A percentile compares a stretch with the other conserved stretches of the same genome.
These are phyloP conservation scores for Apiospora pterosperma DNA, from an alignment of 2,329 filamentous ascomycete species.

Conservation along the genomic window DNA sequence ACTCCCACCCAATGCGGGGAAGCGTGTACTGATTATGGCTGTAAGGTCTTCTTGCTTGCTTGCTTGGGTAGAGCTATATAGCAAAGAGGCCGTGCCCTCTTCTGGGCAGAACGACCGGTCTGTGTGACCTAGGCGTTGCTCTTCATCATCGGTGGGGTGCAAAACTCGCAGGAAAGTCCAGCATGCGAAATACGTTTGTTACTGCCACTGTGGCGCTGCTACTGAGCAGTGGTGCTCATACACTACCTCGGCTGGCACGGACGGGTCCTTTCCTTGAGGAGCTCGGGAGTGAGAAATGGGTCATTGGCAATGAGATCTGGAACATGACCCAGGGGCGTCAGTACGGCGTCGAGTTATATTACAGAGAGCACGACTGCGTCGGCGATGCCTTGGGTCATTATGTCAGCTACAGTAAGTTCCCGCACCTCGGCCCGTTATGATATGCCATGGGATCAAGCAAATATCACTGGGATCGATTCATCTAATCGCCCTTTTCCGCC, in stretches of 20 bases:
- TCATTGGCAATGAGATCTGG: conserved; percentile 29
- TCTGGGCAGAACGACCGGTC: neutral
- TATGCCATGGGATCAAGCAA: neutral
- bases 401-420: conserved; percentile 25
- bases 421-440: neutral
- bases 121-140: neutral
- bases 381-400: conserved; percentile 28
- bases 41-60: too few species aligned
- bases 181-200: neutral
- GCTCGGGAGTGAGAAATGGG: conserved; percentile 23
- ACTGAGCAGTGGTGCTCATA: neutral
- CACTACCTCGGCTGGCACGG: neutral
- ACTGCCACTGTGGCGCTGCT: neutral
- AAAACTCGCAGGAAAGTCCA: neutral
- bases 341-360: conserved; percentile 24
- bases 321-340: conserved; percentile 24
- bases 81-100: neutral
- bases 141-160: neutral
- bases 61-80: neutral
- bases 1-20: neutral
- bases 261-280: conserved; percentile 23
- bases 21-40: neutral
- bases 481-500: neutral
- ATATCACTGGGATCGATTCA: neutral
- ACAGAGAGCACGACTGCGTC: conserved; percentile 26